Conservation (phyloP, 164 flowering plant genomes). For the Dillenia suffruticosa region DNA sequence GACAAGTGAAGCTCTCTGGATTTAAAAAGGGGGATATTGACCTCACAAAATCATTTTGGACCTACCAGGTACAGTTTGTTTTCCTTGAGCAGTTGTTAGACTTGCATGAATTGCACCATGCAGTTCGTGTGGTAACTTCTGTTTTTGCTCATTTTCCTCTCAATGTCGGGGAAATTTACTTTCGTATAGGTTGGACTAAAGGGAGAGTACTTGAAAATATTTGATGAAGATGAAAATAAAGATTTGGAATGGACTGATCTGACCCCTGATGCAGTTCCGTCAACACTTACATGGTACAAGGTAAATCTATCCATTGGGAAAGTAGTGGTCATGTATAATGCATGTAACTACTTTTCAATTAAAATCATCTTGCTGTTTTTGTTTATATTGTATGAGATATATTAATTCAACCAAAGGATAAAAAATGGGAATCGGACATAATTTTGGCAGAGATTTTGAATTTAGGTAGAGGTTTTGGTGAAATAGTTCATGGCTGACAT, state of each 20-base stretch:
- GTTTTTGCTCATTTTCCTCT: neutral
- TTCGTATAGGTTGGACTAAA: slow-evolving; percentile 68
- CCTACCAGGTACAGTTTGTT: slow-evolving; percentile 63
- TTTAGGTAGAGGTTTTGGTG: too few relatives aligned
- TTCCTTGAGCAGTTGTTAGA: neutral
- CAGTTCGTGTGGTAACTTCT: neutral
- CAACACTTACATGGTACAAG: slow-evolving; percentile 82
- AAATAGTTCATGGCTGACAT: too few relatives aligned
- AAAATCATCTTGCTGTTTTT: too few relatives aligned
- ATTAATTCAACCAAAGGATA: too few relatives aligned
- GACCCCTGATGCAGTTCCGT: slow-evolving; percentile 34
- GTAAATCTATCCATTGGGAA: slow-evolving; percentile 20
- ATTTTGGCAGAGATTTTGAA: neutral
- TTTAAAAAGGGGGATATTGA: slow-evolving; percentile 58
- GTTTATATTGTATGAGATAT: too few relatives aligned
- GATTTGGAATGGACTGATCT: slow-evolving; percentile 56
- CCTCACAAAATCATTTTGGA: slow-evolving; percentile 58
- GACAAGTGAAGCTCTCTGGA: slow-evolving; percentile 60
- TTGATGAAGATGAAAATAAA: slow-evolving; percentile 34
- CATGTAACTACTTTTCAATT: too few relatives aligned
- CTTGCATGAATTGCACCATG: neutral
- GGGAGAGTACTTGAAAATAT: slow-evolving; percentile 65
- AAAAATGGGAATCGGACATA: neutral
- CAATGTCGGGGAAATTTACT: neutral
- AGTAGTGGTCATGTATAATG: too few relatives aligned